phyloP scores from a whole-genome alignment of 768 basidiomycete genomes.

The Rhodotorula sphaerocarpa region DNA sequence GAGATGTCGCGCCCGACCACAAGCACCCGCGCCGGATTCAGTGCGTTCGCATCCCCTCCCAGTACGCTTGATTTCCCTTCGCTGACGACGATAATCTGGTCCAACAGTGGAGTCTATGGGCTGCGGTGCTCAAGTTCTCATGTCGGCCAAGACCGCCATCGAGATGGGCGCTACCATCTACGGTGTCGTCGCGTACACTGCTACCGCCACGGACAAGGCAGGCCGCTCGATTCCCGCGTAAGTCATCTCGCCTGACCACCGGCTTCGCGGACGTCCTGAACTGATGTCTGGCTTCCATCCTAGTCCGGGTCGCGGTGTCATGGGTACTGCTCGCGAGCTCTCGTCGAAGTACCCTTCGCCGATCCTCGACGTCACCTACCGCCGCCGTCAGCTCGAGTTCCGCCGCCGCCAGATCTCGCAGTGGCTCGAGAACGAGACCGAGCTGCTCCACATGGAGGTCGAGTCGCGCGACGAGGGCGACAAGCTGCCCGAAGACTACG shows the following conservation, averaged over 20 bases:
- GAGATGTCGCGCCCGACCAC: conserved; percentile 99
- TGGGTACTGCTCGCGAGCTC: conserved; percentile 78
- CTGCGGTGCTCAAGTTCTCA: conserved; percentile 90
- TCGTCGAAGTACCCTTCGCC: conserved; percentile 64
- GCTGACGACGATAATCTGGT: too few species aligned
- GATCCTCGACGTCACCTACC: conserved; percentile 75
- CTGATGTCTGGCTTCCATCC: not conserved
- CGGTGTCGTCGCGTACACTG: conserved; percentile 76
- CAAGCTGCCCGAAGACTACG: conserved; percentile 57
- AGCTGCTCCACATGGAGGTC: conserved; percentile 71
- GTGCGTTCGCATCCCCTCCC: conserved; percentile 38
- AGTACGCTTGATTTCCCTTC: conserved; percentile 49
- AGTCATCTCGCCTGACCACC: not conserved
- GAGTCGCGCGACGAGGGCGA: conserved; percentile 49
- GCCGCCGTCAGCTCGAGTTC: conserved; percentile 88
- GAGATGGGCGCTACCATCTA: conserved; percentile 90
- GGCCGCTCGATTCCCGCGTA: conserved; percentile 88
- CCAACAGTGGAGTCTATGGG: conserved; percentile 79
- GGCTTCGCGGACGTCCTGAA: too few species aligned
- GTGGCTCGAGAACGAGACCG: conserved; percentile 84
- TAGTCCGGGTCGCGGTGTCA: conserved; percentile 76
- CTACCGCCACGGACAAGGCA: conserved; percentile 96
- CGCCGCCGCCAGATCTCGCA: conserved; percentile 88
- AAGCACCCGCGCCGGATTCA: conserved; percentile 83
- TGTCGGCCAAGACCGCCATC: conserved; percentile 92